These are phyloP conservation scores for Metahyphopichia silvanorum DNA, from an alignment of 805 yeast genomes.

Conservation along the genomic window DNA sequence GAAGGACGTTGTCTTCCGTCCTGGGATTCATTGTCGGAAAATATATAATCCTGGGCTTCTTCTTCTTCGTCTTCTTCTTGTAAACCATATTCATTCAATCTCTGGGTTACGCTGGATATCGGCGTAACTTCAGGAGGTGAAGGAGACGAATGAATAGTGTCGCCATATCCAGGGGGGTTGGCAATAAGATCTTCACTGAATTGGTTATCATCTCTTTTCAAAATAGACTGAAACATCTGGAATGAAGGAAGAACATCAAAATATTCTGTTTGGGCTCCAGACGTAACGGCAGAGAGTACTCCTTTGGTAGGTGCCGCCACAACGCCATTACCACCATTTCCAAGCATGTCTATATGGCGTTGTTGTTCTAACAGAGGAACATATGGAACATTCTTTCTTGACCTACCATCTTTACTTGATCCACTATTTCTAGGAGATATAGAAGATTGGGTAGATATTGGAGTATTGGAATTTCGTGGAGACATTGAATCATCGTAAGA, in stretches of 20 bases:
- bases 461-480: conserved; percentile 1
- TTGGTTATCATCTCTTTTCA: conserved; percentile 40
- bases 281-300: conserved; percentile 19
- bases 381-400: conserved; percentile 26
- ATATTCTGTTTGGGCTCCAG: conserved; percentile 32
- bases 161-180: conserved; percentile 38
- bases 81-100: conserved; percentile 9
- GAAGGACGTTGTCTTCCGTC: not conserved
- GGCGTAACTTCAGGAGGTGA: conserved; percentile 19
- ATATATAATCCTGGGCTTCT: conserved; percentile 10
- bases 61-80: conserved; percentile 10
- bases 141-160: conserved; percentile 22
- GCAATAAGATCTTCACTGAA: conserved; percentile 31
- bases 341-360: conserved; percentile 27
- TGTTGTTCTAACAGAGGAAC: conserved; percentile 33
- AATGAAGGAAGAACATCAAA: conserved; percentile 66
- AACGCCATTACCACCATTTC: conserved; percentile 4
- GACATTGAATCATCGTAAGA: conserved; percentile 4
- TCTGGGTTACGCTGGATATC: conserved; percentile 4
- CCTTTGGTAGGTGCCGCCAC: too few species aligned
- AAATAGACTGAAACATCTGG: conserved; percentile 58
- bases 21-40: conserved; percentile 11
- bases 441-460: not conserved
- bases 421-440: not conserved
- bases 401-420: not conserved